Conservation (phyloP, 2,329 filamentous ascomycete genomes). For the Emmonsiellopsis sp. region DNA sequence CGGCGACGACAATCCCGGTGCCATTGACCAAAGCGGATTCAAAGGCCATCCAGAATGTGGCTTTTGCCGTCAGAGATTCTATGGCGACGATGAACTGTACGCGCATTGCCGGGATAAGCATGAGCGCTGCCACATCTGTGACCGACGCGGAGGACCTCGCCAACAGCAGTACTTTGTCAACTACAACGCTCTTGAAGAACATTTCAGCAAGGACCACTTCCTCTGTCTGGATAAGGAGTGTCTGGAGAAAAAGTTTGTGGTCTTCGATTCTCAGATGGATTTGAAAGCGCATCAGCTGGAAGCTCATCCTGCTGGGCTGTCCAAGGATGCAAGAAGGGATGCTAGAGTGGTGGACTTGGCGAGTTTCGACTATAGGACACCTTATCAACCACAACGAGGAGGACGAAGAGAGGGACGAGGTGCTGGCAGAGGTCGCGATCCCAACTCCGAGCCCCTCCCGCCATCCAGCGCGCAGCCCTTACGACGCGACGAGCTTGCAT, state of each 20-base stretch:
- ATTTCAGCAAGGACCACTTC: slow-evolving; percentile 83
- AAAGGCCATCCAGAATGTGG: slow-evolving; percentile 90
- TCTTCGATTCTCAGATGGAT: slow-evolving; percentile 91
- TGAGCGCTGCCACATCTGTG: slow-evolving; percentile 90
- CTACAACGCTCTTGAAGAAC: slow-evolving; percentile 74
- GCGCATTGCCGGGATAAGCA: slow-evolving; percentile 89
- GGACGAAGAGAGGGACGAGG: slow-evolving; percentile 47
- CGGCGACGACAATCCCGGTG: slow-evolving; percentile 84
- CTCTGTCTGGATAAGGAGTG: slow-evolving; percentile 79
- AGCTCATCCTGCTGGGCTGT: slow-evolving; percentile 66
- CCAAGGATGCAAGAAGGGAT: slow-evolving; percentile 75
- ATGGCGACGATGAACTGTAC: slow-evolving; percentile 91
- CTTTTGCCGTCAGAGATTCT: slow-evolving; percentile 87
- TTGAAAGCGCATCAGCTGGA: slow-evolving; percentile 86
- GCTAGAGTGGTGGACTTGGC: slow-evolving; percentile 80
- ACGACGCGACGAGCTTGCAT: slow-evolving; percentile 78
- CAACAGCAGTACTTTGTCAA: slow-evolving; percentile 86
- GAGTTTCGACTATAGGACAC: slow-evolving; percentile 66
- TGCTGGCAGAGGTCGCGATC: slow-evolving; percentile 66
- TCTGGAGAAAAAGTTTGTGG: slow-evolving; percentile 93
- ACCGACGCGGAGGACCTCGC: slow-evolving; percentile 52
- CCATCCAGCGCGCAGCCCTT: slow-evolving; percentile 69
- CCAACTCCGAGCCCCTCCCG: slow-evolving; percentile 72
- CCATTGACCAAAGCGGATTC: slow-evolving; percentile 88
- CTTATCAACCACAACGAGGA: slow-evolving; percentile 56